Percentiles rank a stretch among this genome's conserved stretches.
These are phyloP conservation scores for Teratosphaeria epicoccoides DNA, from an alignment of 2,329 filamentous ascomycete genomes.

Conservation along the genomic window DNA sequence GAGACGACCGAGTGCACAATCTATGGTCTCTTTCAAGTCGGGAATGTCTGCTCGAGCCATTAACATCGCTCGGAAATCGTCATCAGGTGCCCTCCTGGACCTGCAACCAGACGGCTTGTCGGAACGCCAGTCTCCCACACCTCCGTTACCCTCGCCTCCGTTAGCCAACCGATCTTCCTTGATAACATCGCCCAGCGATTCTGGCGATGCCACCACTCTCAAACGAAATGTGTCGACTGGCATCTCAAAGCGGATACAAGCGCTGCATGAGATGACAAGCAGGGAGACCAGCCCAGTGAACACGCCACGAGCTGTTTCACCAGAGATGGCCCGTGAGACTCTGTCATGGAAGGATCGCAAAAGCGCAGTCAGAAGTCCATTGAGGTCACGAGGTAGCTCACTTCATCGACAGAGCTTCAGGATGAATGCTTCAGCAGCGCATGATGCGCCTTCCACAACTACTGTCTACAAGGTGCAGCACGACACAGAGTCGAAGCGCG, in stretches of 20 bases:
- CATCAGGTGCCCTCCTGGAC: constrained; percentile 1
- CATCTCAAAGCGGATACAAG: constrained; percentile 90
- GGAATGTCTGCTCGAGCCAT: constrained; percentile 13
- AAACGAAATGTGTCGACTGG: constrained; percentile 79
- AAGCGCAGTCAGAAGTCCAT: constrained; percentile 7
- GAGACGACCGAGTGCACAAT: constrained; percentile 21
- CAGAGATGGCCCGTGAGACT: neutral
- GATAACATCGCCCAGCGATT: neutral
- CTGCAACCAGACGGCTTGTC: neutral
- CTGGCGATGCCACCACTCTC: constrained; percentile 5
- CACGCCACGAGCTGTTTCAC: neutral
- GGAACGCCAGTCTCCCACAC: constrained; percentile 2
- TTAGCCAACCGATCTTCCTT: neutral
- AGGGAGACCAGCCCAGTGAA: constrained; percentile 9
- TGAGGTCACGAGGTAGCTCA: constrained; percentile 12
- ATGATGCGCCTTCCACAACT: constrained; percentile 5
- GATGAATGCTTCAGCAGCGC: constrained; percentile 2
- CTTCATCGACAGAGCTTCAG: constrained; percentile 9
- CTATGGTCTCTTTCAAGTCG: constrained; percentile 14
- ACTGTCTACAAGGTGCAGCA: constrained; percentile 33
- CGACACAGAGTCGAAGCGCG: constrained; percentile 36
- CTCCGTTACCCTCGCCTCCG: neutral
- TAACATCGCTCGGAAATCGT: constrained; percentile 12
- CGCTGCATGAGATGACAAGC: constrained; percentile 61
- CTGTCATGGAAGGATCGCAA: constrained; percentile 5